These are phyloP conservation scores for Plectosphaerella cucumerina DNA, from an alignment of 2,329 filamentous ascomycete genomes.

Conservation along the genomic window DNA sequence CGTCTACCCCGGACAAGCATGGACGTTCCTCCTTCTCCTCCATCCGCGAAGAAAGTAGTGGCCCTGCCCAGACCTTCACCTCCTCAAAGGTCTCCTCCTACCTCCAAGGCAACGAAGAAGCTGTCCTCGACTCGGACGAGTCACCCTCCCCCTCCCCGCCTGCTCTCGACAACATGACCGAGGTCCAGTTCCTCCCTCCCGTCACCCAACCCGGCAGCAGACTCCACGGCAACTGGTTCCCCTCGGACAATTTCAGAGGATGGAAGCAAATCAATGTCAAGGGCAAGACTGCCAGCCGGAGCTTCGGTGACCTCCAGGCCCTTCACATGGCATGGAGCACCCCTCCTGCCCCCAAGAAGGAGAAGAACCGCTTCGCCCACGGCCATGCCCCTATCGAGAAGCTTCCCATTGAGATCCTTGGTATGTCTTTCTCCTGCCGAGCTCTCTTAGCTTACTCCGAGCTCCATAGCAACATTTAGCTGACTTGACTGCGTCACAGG, in stretches of 20 bases:
- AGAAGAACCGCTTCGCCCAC: slow-evolving; percentile 30
- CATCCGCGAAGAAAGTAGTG: slow-evolving; percentile 55
- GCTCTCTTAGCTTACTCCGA: slow-evolving; percentile 9
- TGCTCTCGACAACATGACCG: slow-evolving; percentile 26
- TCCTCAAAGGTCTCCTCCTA: slow-evolving; percentile 60
- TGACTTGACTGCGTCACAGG: slow-evolving; percentile 37
- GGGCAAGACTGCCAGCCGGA: slow-evolving; percentile 56
- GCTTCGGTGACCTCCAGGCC: slow-evolving; percentile 55
- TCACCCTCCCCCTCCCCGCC: slow-evolving; percentile 27
- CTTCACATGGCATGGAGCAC: slow-evolving; percentile 52
- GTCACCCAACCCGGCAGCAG: slow-evolving; percentile 51
- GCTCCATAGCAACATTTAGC: too few species aligned
- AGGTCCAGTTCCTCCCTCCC: slow-evolving; percentile 45
- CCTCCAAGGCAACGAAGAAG: slow-evolving; percentile 42
- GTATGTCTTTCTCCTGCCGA: slow-evolving; percentile 42
- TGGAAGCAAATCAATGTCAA: slow-evolving; percentile 60
- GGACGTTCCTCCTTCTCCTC: slow-evolving; percentile 57
- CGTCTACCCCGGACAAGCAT: slow-evolving; percentile 27
- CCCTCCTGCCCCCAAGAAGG: slow-evolving; percentile 22
- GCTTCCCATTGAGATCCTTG: slow-evolving; percentile 66
- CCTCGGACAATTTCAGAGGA: slow-evolving; percentile 53
- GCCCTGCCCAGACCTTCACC: slow-evolving; percentile 59
- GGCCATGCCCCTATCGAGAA: slow-evolving; percentile 59
- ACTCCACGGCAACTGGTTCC: slow-evolving; percentile 55
- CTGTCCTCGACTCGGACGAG: slow-evolving; percentile 44